These are phyloP conservation scores for Royoungia palumana DNA, from an alignment of 768 basidiomycete species.

Conservation along the genomic window DNA sequence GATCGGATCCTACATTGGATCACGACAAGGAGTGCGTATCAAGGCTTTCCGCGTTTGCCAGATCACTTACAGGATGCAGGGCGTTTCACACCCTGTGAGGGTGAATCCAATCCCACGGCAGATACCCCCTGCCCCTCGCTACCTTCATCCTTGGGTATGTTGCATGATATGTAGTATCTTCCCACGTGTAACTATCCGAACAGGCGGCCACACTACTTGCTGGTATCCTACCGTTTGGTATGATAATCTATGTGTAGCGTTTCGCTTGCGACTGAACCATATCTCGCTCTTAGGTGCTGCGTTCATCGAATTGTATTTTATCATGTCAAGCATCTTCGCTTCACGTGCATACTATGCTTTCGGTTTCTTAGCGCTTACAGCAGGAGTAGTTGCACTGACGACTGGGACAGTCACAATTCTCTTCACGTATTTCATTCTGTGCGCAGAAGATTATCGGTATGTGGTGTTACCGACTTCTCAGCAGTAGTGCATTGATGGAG, in stretches of 20 bases:
- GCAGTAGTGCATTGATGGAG: conserved; percentile 1
- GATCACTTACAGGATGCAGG: conserved; percentile 39
- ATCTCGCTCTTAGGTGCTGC: conserved; percentile 64
- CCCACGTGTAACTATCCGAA: conserved; percentile 12
- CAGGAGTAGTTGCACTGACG: conserved; percentile 77
- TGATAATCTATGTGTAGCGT: conserved; percentile 14
- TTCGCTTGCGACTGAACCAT: conserved; percentile 1
- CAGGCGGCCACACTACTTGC: conserved; percentile 75
- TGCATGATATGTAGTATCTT: not conserved
- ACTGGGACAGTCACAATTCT: conserved; percentile 89
- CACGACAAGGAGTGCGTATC: conserved; percentile 74
- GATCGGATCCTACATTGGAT: conserved; percentile 82
- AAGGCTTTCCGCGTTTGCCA: not conserved
- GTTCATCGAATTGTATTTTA: conserved; percentile 92
- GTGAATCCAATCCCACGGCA: conserved; percentile 96
- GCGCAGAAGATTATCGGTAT: conserved; percentile 91
- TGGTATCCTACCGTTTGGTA: conserved; percentile 90
- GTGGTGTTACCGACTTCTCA: conserved; percentile 13
- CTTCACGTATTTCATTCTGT: conserved; percentile 87
- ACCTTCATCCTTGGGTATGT: conserved; percentile 76
- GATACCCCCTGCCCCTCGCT: conserved; percentile 84
- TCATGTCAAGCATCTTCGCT: conserved; percentile 88
- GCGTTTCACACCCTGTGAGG: conserved; percentile 75
- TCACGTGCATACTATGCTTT: conserved; percentile 94
- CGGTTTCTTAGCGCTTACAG: conserved; percentile 89